Base-by-base conservation (phyloP, 2,329 filamentous ascomycete genomes). In the Diaporthe vaccinii region DNA sequence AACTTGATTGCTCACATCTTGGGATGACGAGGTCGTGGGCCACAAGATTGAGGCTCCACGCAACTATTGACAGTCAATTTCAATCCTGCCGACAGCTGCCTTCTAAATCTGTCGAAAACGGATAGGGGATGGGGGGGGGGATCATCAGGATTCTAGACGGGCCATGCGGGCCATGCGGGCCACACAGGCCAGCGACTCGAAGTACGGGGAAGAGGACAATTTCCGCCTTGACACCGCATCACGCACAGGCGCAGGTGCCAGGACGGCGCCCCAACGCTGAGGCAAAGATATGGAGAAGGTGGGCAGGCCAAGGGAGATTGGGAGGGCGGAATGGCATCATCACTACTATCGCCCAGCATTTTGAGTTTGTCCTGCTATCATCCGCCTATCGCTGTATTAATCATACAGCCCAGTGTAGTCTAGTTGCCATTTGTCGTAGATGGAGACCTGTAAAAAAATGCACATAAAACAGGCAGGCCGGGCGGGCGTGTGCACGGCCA, bases 181-280 rank as follows among this genome's bases (percentile, higher is more conserved):
- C 46, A 69, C 22, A 28, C 65, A 55, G 65, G 71, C 58, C 59
- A 44, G 44, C 57, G 49, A 62, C 31, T 25, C 46, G 36, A 41
- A 53, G 58, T 55, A 65, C 57, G 71, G 58, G 71, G 71, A 55
- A 65, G 51, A 73, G 71, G 71, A 65, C 71, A 73, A 73, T 73
- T 73, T 65, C 71, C 58, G 58, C 39, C n/a, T 36, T 65, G 46
- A 65, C 36, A 55, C 41, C 25, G 57, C 41, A 61, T 72, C 41
- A 53, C 70, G 70, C 58, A 72, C 58, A 65, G 58, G 70, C 70
- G 58, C 70, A 72, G 34, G 70, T 62, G 70, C 58, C 70, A 73
- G 70, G 41, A 34, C 57, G 44, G n/a, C 44, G 70, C 55, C 57
- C 70, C 70, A 59, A 59, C 68, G 68, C 49, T n/a, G 20, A 53